Conservation (phyloP, 345 rosid species). For the Corchorus olitorius region DNA sequence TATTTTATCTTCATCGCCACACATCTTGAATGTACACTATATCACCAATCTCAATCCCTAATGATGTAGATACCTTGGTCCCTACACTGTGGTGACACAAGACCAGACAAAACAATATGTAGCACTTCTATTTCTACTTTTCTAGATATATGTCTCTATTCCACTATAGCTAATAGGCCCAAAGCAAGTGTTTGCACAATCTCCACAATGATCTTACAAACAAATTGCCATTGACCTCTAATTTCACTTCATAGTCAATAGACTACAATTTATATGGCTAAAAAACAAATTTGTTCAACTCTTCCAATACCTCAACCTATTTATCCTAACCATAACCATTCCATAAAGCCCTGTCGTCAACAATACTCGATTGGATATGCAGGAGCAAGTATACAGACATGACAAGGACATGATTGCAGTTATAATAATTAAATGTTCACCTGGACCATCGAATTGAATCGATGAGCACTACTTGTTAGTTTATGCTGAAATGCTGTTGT, state of each 20-base stretch:
- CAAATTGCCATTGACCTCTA: slow-evolving; percentile 7
- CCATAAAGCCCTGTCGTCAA: background rate
- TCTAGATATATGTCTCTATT: background rate
- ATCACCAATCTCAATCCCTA: background rate
- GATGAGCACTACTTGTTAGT: slow-evolving; percentile 95
- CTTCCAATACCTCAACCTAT: background rate
- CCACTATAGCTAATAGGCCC: background rate
- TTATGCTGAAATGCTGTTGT: slow-evolving; percentile 72
- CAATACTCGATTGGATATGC: background rate
- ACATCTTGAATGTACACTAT: background rate
- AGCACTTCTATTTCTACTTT: slow-evolving; percentile 4
- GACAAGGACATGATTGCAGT: background rate
- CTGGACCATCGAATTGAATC: slow-evolving; percentile 99
- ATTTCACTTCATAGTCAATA: background rate
- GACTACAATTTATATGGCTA: background rate
- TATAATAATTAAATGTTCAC: slow-evolving; percentile 39
- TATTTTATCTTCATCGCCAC: background rate
- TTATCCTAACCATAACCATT: background rate
- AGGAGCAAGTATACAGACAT: background rate
- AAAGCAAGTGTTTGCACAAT: background rate
- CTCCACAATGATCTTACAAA: background rate
- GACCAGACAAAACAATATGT: background rate
- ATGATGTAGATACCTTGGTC: background rate
- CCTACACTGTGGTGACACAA: background rate
- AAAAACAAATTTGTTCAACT: background rate